A percentile compares a stretch with the other conserved stretches of the same genome.
phyloP scores from a whole-genome alignment of 2,329 filamentous ascomycete species.

The Diaporthe velutina region DNA sequence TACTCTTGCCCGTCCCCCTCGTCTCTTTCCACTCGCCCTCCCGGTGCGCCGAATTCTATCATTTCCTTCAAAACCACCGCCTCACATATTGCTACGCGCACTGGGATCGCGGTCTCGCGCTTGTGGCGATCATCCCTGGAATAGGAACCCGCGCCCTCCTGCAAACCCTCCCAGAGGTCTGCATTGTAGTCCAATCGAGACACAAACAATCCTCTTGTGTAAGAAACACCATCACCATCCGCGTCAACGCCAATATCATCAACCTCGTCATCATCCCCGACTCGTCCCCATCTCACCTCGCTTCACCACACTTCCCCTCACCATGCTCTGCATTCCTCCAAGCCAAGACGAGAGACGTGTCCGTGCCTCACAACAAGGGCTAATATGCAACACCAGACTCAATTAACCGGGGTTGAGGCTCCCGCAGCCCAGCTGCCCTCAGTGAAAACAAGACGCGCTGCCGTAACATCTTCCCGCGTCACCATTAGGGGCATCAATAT shows the following conservation, averaged over 20 bases:
- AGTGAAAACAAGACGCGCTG: neutral
- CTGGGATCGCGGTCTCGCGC: slow-evolving; percentile 21
- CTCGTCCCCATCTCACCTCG: neutral
- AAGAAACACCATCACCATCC: neutral
- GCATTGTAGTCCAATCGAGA: neutral
- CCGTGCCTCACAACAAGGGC: neutral
- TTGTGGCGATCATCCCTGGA: slow-evolving; percentile 8
- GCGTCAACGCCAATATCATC: too few species aligned
- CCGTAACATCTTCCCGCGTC: neutral
- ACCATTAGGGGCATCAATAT: neutral
- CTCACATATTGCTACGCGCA: slow-evolving; percentile 32
- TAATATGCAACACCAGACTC: slow-evolving; percentile 28
- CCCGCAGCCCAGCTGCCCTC: slow-evolving; percentile 9
- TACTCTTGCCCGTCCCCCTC: neutral
- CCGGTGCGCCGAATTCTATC: slow-evolving; percentile 34
- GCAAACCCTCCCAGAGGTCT: slow-evolving; percentile 7
- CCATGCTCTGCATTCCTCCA: neutral
- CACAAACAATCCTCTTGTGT: neutral
- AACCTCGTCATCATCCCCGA: neutral
- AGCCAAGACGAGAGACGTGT: slow-evolving; percentile 3
- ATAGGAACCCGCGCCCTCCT: slow-evolving; percentile 11
- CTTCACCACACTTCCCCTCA: neutral
- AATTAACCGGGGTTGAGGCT: slow-evolving; percentile 8
- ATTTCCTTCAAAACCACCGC: slow-evolving; percentile 29
- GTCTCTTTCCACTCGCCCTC: slow-evolving; percentile 24